Conservation (phyloP, 2,329 filamentous ascomycete genomes). For the Cadophora gregata region DNA sequence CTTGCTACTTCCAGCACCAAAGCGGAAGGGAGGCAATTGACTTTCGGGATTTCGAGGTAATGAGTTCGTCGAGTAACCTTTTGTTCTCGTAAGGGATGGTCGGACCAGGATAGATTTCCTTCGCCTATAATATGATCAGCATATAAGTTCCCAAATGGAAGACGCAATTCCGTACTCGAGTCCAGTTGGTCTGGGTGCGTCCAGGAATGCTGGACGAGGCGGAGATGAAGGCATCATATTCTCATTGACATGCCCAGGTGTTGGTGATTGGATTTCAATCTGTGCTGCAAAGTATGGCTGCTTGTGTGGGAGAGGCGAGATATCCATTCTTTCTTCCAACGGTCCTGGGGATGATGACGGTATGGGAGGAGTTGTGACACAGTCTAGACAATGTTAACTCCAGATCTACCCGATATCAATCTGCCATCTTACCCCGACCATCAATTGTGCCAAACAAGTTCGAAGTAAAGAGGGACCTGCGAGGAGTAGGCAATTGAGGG, state of each 20-base stretch:
- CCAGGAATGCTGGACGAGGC: slow-evolving; percentile 54
- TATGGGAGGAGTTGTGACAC: slow-evolving; percentile 82
- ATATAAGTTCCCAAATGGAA: slow-evolving; percentile 28
- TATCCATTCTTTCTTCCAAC: slow-evolving; percentile 82
- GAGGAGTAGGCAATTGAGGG: slow-evolving; percentile 81
- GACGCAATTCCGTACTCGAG: slow-evolving; percentile 56
- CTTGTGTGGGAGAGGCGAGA: slow-evolving; percentile 93
- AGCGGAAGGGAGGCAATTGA: slow-evolving; percentile 76
- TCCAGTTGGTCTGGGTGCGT: slow-evolving; percentile 55
- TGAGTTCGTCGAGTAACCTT: slow-evolving; percentile 73
- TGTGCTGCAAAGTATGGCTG: slow-evolving; percentile 64
- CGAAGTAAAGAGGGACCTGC: slow-evolving; percentile 82
- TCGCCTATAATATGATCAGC: slow-evolving; percentile 54
- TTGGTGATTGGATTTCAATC: slow-evolving; percentile 74
- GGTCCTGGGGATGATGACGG: slow-evolving; percentile 82
- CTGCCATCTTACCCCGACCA: slow-evolving; percentile 54
- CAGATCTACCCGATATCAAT: slow-evolving; percentile 43
- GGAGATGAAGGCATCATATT: slow-evolving; percentile 60
- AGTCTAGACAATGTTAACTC: slow-evolving; percentile 58
- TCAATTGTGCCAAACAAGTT: slow-evolving; percentile 60
- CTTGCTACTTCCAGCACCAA: slow-evolving; percentile 62
- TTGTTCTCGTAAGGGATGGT: slow-evolving; percentile 76
- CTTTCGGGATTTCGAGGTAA: slow-evolving; percentile 67
- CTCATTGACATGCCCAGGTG: slow-evolving; percentile 58
- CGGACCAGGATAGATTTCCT: slow-evolving; percentile 73